Percentiles rank a stretch among this genome's conserved stretches.
phyloP scores from a whole-genome alignment of 305 asterid species.

The Nicotiana rustica region DNA sequence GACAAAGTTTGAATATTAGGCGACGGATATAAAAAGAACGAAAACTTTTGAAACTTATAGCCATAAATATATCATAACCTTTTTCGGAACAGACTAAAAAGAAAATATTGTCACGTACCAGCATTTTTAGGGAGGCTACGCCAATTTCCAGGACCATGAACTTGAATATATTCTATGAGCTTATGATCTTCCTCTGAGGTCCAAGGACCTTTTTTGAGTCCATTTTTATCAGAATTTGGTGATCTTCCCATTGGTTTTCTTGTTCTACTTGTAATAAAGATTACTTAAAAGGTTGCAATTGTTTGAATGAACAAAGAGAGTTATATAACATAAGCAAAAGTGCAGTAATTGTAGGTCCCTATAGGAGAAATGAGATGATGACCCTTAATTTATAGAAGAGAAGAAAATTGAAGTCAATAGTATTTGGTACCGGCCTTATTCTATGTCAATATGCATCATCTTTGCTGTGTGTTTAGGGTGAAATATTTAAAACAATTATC shows the following conservation, averaged over 20 bases:
- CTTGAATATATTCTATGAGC: constrained; percentile 60
- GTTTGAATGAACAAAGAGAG: constrained; percentile 31
- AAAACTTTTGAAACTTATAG: too few relatives aligned
- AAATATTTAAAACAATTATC: not conserved
- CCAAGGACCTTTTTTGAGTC: constrained; percentile 88
- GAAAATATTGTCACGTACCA: constrained; percentile 42
- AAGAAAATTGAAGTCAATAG: constrained; percentile 56
- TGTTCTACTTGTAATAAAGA: not conserved
- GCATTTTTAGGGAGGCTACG: constrained; percentile 76
- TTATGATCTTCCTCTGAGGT: constrained; percentile 77
- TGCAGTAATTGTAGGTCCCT: constrained; percentile 45
- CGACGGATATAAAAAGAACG: too few relatives aligned
- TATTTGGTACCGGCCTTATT: constrained; percentile 77
- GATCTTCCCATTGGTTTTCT: constrained; percentile 71
- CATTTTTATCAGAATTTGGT: constrained; percentile 70
- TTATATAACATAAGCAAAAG: not conserved
- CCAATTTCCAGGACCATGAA: constrained; percentile 83
- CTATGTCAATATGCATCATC: constrained; percentile 38
- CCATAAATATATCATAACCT: too few relatives aligned
- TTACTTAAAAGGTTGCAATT: not conserved
- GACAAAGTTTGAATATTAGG: too few relatives aligned
- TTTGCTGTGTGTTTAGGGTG: constrained; percentile 34
- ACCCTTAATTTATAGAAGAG: constrained; percentile 45
- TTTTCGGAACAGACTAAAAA: not conserved
- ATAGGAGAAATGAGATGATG: constrained; percentile 39